phyloP scores from a whole-genome alignment of 768 basidiomycete genomes.

The Lanmaoa pseudosensibilis region DNA sequence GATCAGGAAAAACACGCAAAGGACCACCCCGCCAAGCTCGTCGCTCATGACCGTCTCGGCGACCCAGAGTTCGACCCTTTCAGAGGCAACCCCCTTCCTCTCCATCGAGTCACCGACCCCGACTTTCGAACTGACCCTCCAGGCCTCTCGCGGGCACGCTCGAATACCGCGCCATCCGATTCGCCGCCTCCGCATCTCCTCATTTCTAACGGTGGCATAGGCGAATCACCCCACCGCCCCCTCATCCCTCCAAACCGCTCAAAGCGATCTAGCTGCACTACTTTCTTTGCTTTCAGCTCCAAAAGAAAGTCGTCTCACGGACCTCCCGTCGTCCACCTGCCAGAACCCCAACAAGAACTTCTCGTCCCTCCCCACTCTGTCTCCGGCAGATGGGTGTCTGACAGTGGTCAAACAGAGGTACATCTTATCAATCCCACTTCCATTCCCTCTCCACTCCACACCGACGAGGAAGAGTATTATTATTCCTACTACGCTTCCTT shows the following conservation, averaged over 20 bases:
- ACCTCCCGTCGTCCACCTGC: conserved; percentile 19
- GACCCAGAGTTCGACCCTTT: conserved; percentile 37
- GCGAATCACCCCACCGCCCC: conserved; percentile 54
- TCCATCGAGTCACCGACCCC: conserved; percentile 27
- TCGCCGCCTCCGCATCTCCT: conserved; percentile 43
- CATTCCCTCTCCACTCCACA: conserved; percentile 22
- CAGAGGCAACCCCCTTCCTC: conserved; percentile 28
- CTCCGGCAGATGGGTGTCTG: conserved; percentile 21
- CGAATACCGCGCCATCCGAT: conserved; percentile 28
- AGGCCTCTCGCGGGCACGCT: conserved; percentile 24
- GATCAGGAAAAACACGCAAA: conserved; percentile 33
- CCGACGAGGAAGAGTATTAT: conserved; percentile 48
- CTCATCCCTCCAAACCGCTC: conserved; percentile 13
- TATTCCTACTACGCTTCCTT: conserved; percentile 51
- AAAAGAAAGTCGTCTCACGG: conserved; percentile 21
- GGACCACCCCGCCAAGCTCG: conserved; percentile 10
- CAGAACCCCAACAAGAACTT: conserved; percentile 10
- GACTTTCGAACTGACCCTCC: conserved; percentile 2
- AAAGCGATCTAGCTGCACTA: conserved; percentile 45
- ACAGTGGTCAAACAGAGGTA: not conserved
- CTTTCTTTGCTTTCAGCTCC: conserved; percentile 33
- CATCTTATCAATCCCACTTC: conserved; percentile 13
- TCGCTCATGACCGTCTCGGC: conserved; percentile 42
- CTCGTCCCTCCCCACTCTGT: conserved; percentile 9
- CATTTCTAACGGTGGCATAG: conserved; percentile 57